Conservation (phyloP, 192 early-diverging fungal species). For the Entomortierella beljakovae region DNA sequence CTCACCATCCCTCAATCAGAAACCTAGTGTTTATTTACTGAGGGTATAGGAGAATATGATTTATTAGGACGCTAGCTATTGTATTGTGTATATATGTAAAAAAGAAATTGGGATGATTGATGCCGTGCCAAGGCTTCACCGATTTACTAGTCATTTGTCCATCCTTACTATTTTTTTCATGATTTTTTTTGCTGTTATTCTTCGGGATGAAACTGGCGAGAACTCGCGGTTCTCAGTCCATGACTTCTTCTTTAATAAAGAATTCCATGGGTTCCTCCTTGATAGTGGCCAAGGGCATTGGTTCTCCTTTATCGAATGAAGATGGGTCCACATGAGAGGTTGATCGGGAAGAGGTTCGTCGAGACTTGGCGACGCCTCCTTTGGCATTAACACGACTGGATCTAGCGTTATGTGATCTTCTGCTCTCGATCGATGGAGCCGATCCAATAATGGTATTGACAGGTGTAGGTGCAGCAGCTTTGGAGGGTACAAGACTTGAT, state of each 20-base stretch:
- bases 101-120: no score
- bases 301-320: not conserved
- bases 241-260: constrained; percentile 46
- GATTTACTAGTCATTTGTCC: constrained; percentile 22
- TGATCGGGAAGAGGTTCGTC: constrained; percentile 26
- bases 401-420: constrained; percentile 8
- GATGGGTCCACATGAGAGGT: not conserved
- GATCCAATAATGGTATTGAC: constrained; percentile 1
- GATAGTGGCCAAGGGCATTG: constrained; percentile 34
- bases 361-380: constrained; percentile 31
- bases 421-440: not conserved
- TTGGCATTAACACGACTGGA: constrained; percentile 33
- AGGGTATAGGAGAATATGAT: constrained; percentile 1
- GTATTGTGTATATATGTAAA: no score
- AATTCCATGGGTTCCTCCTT: constrained; percentile 51
- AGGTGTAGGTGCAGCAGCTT: constrained; percentile 24
- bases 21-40: no score
- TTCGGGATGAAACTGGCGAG: constrained; percentile 25
- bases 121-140: no score
- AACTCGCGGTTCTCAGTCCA: constrained; percentile 22
- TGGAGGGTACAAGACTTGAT: constrained; percentile 24
- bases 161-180: constrained; percentile 40
- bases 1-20: no score
- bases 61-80: no score
- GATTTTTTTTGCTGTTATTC: constrained; percentile 23